Evolutionary conservation across 768 basidiomycete species (phyloP).

Genomic region (Boletus sp.): DNA sequence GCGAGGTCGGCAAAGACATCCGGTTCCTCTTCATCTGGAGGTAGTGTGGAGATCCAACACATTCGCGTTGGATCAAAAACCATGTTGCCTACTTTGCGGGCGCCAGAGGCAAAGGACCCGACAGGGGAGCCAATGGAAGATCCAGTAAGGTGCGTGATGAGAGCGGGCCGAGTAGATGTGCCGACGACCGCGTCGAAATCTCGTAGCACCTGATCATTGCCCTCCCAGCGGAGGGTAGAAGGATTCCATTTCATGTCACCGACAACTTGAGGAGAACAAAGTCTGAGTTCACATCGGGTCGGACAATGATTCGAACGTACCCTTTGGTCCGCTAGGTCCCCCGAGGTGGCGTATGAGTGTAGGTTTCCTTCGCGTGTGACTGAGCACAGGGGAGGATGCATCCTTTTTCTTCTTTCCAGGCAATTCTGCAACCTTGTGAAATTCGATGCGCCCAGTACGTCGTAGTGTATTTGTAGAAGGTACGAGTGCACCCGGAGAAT

Average conservation of each 20-base stretch:
- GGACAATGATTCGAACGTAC: conserved; percentile 40
- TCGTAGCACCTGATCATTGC: conserved; percentile 87
- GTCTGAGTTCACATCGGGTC: conserved; percentile 13
- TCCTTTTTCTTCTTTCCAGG: conserved; percentile 57
- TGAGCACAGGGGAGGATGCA: conserved; percentile 41
- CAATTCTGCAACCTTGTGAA: conserved; percentile 41
- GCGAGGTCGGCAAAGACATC: conserved; percentile 94
- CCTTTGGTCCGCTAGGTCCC: conserved; percentile 64
- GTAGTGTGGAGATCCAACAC: conserved; percentile 90
- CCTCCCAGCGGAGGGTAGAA: conserved; percentile 87
- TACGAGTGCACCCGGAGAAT: conserved; percentile 31
- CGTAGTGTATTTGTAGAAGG: conserved; percentile 54
- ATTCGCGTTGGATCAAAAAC: conserved; percentile 92
- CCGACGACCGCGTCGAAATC: conserved; percentile 84
- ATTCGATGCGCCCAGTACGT: conserved; percentile 57
- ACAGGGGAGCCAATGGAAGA: conserved; percentile 82
- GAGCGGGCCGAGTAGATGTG: conserved; percentile 86
- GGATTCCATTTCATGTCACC: conserved; percentile 99
- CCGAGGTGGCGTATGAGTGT: conserved; percentile 87
- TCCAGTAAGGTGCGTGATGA: conserved; percentile 91
- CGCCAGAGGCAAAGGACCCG: conserved; percentile 70
- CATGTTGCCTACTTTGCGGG: conserved; percentile 96
- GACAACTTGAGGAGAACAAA: conserved; percentile 57
- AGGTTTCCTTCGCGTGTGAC: conserved; percentile 66
- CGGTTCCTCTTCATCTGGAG: conserved; percentile 89